phyloP scores from a whole-genome alignment of 108 stramenopile species.

The Pseudonitzschia pungens region DNA sequence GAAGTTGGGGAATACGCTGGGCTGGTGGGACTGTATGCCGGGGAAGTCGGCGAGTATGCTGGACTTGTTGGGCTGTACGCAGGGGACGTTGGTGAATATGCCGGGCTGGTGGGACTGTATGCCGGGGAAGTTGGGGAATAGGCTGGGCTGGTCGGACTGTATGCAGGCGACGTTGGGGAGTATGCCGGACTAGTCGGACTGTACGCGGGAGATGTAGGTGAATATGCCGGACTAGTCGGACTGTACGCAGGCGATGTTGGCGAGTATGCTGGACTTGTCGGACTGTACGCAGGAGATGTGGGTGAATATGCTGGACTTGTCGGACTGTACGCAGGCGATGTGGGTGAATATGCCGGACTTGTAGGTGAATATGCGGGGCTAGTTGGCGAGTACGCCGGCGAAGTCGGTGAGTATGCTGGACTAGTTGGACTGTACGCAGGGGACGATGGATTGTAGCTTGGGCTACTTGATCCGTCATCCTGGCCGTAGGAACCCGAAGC shows the following conservation, averaged over 20 bases:
- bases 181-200: constrained; percentile 67
- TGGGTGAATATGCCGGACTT: constrained; percentile 79
- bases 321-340: constrained; percentile 64
- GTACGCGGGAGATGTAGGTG: constrained; percentile 80
- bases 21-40: constrained; percentile 56
- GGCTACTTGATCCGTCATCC: constrained; percentile 37
- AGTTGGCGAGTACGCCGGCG: constrained; percentile 88
- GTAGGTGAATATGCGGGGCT: constrained; percentile 76
- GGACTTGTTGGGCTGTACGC: constrained; percentile 71
- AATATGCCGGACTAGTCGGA: constrained; percentile 89
- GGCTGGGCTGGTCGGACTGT: constrained; percentile 41
- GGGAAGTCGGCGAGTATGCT: constrained; percentile 61
- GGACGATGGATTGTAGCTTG: constrained; percentile 49
- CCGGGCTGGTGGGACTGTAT: constrained; percentile 84
- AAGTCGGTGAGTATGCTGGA: constrained; percentile 77
- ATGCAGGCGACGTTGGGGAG: constrained; percentile 40
- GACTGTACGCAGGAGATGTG: constrained; percentile 58
- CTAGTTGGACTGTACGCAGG: constrained; percentile 74
- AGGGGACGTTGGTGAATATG: constrained; percentile 69
- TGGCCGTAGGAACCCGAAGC: constrained; percentile 80
- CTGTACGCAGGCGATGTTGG: constrained; percentile 67
- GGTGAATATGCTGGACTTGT: constrained; percentile 54
- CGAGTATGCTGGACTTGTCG: constrained; percentile 78
- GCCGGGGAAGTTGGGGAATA: constrained; percentile 85
- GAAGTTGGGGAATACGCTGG: constrained; percentile 79